Conservation (phyloP, 805 yeast genomes). For the Suhomyces tanzawaensis region DNA sequence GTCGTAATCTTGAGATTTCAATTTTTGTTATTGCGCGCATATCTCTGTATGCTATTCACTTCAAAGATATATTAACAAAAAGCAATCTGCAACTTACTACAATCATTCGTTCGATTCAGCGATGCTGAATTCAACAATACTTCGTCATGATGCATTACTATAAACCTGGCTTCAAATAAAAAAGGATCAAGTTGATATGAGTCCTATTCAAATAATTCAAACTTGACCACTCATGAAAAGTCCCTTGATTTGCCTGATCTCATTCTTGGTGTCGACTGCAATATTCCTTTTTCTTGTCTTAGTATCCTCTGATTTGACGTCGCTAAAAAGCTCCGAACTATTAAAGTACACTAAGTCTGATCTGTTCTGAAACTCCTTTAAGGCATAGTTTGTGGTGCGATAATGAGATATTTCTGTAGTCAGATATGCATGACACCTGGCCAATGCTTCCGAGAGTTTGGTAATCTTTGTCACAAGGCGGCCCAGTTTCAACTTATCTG, state of each 20-base stretch:
- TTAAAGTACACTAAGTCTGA: conserved; percentile 36
- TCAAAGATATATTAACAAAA: no score
- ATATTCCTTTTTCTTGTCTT: conserved; percentile 24
- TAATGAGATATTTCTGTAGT: conserved; percentile 33
- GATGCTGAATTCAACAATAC: no score
- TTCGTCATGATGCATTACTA: no score
- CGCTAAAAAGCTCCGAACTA: conserved; percentile 27
- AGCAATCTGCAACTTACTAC: no score
- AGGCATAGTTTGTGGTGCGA: conserved; percentile 22
- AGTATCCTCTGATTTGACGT: conserved; percentile 7
- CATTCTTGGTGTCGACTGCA: conserved; percentile 34
- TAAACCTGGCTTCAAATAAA: no score
- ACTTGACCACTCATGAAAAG: conserved; percentile 42
- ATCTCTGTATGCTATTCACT: no score
- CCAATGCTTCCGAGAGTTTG: conserved; percentile 20
- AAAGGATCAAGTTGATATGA: no score
- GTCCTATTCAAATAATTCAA: no score
- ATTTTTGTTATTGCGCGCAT: no score
- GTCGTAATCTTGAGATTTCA: no score
- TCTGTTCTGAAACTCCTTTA: conserved; percentile 36
- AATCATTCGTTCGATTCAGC: no score
- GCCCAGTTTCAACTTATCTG: conserved; percentile 27
- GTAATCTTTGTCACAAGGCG: conserved; percentile 22
- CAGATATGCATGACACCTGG: conserved; percentile 26
- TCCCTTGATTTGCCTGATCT: conserved; percentile 43